A percentile compares a stretch with the other conserved stretches of the same genome.
Evolutionary conservation across 2,329 filamentous ascomycete genomes (phyloP).

Genomic region (Ophiostoma fasciatum): DNA sequence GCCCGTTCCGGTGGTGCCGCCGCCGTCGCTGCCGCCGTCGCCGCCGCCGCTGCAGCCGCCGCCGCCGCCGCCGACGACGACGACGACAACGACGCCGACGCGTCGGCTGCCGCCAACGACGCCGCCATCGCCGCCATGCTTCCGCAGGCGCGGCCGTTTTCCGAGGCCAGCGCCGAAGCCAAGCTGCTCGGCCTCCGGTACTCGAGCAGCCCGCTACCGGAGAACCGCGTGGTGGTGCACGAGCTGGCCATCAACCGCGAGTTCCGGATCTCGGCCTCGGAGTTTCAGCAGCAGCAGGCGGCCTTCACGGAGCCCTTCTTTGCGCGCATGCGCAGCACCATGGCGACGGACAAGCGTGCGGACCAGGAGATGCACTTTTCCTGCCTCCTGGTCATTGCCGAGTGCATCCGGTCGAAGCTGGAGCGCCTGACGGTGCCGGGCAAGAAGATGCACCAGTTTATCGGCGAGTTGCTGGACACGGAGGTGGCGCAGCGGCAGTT

Average conservation of each 20-base stretch:
- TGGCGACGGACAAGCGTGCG: slow-evolving; percentile 49
- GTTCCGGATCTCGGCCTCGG: slow-evolving; percentile 52
- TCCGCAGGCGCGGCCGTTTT: slow-evolving; percentile 1
- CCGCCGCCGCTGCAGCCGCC: background rate
- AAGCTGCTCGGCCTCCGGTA: slow-evolving; percentile 14
- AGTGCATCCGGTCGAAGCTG: slow-evolving; percentile 57
- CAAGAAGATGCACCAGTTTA: slow-evolving; percentile 59
- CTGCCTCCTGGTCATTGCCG: slow-evolving; percentile 56
- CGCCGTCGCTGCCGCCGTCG: background rate
- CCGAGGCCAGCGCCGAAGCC: slow-evolving; percentile 15
- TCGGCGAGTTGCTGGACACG: slow-evolving; percentile 60
- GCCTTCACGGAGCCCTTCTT: slow-evolving; percentile 34
- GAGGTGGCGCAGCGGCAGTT: slow-evolving; percentile 58
- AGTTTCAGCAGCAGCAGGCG: slow-evolving; percentile 42
- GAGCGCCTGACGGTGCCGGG: slow-evolving; percentile 55
- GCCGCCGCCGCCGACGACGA: background rate
- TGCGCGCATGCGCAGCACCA: slow-evolving; percentile 44
- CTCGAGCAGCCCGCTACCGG: slow-evolving; percentile 39
- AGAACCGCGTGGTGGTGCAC: slow-evolving; percentile 62
- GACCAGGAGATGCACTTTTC: slow-evolving; percentile 48
- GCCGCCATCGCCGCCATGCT: slow-evolving; percentile 4
- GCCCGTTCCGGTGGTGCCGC: background rate
- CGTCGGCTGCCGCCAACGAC: background rate
- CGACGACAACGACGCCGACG: background rate
- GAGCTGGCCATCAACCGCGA: slow-evolving; percentile 69